phyloP scores from a whole-genome alignment of 352 stramenopile species.

The Pythium chondricola region DNA sequence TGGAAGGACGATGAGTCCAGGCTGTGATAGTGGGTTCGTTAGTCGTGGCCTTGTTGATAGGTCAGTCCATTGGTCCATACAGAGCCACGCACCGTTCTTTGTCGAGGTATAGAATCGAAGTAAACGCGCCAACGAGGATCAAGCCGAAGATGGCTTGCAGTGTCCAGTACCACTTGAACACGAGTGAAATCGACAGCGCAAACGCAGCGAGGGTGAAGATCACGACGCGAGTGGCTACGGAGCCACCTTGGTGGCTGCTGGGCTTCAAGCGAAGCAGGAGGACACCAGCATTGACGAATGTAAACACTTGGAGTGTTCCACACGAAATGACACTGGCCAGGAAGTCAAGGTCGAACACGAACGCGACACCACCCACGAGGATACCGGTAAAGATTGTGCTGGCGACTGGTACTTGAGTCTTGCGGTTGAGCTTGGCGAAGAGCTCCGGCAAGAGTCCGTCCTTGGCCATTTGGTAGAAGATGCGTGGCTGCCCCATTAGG shows the following conservation, averaged over 20 bases:
- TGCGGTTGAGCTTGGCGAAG: slow-evolving; percentile 52
- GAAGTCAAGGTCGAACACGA: slow-evolving; percentile 88
- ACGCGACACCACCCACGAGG: slow-evolving; percentile 71
- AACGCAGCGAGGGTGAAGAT: slow-evolving; percentile 58
- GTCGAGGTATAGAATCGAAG: slow-evolving; percentile 46
- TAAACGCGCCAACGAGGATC: slow-evolving; percentile 34
- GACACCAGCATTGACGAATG: slow-evolving; percentile 91
- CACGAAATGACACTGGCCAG: slow-evolving; percentile 91
- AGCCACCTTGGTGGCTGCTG: slow-evolving; percentile 19
- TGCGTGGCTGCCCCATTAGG: slow-evolving; percentile 88
- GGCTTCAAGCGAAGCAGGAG: slow-evolving; percentile 71
- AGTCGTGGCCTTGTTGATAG: no score
- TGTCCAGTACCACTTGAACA: slow-evolving; percentile 52
- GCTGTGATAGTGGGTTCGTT: no score
- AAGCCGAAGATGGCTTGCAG: slow-evolving; percentile 31
- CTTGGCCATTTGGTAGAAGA: slow-evolving; percentile 91
- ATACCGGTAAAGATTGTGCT: slow-evolving; percentile 89
- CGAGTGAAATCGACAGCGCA: slow-evolving; percentile 56
- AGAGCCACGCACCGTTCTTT: slow-evolving; percentile 27
- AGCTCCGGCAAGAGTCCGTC: slow-evolving; percentile 66
- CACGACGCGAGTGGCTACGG: slow-evolving; percentile 44
- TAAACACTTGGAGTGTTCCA: slow-evolving; percentile 89
- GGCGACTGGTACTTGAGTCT: slow-evolving; percentile 57
- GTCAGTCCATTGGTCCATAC: no score
- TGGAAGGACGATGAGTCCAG: slow-evolving; percentile 20